Base-by-base conservation (phyloP, 2,329 filamentous ascomycete species). In the Fusarium sp. region DNA sequence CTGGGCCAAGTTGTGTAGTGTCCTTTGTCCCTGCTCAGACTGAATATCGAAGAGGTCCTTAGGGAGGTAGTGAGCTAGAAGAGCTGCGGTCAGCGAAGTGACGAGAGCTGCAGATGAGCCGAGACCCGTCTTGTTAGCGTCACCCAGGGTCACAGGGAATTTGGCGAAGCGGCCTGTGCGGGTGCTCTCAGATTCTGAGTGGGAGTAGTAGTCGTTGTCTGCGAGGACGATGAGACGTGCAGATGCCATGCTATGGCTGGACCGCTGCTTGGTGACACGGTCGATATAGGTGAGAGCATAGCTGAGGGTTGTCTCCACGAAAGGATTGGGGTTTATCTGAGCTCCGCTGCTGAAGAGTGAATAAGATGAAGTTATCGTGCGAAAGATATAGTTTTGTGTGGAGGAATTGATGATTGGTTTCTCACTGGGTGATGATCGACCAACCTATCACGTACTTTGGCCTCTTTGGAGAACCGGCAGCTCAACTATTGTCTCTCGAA, bases 201-300 rank as follows among this genome's bases (percentile, higher is more conserved):
- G 89, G 7, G 96, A 98, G 84, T 98, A 99, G 86, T 99, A 99
- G 83, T 97, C 93, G 76, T 96, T 94, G 81, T 98, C 94, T 63
- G 96, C 95, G 35, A 98, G 88, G 77, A 99, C 95, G 65, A 92
- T 94, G 78, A 98, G 88, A 16, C 89, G 89, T 29, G 91, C 82
- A 6, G 94, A 88, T 16, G 86, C 85, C 75, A 96, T 89, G 76
- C 81, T 86, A 71, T 82, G 79, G 37, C 75, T 72, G 8, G 81
- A 74, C 42, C 76, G 75, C 52, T 80, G 77, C 8, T 69, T 58
- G 71, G 80, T 75, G 68, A 83, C 65, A 49, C 79, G 77, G 78
- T 84, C 79, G 81, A 93, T 90, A 81, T 97, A 98, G 57, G 92
- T 96, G 73, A 98, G 87, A 57, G 89, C 92, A 82, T 97, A 98